A percentile compares a stretch with the other conserved stretches of the same genome.
Conservation (phyloP, 129 eudicot species). For the Ambrosia trifida region DNA sequence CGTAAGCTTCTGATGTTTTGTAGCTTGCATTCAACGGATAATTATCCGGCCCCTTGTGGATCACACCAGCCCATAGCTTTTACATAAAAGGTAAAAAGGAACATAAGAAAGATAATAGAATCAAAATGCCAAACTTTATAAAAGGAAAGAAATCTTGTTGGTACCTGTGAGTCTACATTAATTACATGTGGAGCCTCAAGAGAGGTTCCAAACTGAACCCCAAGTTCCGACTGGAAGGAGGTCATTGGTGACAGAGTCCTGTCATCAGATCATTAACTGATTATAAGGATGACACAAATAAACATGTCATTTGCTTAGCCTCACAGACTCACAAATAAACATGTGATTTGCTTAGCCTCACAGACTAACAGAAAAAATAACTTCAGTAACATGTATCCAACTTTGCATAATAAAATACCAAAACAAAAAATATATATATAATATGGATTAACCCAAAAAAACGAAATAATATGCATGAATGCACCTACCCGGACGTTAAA, state of each 20-base stretch:
- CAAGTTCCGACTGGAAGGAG: slow-evolving; percentile 96
- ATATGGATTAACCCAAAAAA: neutral
- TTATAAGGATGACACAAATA: slow-evolving; percentile 15
- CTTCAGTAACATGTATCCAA: neutral
- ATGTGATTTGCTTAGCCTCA: slow-evolving; percentile 5
- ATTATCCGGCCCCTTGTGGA: slow-evolving; percentile 68
- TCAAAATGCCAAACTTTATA: neutral
- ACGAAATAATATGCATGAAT: neutral
- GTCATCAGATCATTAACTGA: slow-evolving; percentile 7
- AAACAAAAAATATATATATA: neutral
- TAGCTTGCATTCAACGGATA: slow-evolving; percentile 88
- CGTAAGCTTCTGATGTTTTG: slow-evolving; percentile 68
- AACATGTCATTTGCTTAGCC: too few species aligned
- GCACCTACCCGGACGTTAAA: slow-evolving; percentile 85
- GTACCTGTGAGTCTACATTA: slow-evolving; percentile 81
- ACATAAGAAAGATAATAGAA: slow-evolving; percentile 16
- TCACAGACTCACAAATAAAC: neutral
- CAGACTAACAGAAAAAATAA: slow-evolving; percentile 6
- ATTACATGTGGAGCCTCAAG: slow-evolving; percentile 96
- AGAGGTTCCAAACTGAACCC: slow-evolving; percentile 76
- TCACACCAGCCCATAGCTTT: slow-evolving; percentile 82
- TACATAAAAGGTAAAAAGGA: slow-evolving; percentile 11
- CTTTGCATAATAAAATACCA: slow-evolving; percentile 9
- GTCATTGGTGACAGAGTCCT: slow-evolving; percentile 91
- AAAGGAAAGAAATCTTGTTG: neutral